Evolutionary conservation across 2,329 filamentous ascomycete genomes (phyloP), one percentile per base, ranked within the genome.

Genomic region (Phyllosticta paracitricarpa): DNA sequence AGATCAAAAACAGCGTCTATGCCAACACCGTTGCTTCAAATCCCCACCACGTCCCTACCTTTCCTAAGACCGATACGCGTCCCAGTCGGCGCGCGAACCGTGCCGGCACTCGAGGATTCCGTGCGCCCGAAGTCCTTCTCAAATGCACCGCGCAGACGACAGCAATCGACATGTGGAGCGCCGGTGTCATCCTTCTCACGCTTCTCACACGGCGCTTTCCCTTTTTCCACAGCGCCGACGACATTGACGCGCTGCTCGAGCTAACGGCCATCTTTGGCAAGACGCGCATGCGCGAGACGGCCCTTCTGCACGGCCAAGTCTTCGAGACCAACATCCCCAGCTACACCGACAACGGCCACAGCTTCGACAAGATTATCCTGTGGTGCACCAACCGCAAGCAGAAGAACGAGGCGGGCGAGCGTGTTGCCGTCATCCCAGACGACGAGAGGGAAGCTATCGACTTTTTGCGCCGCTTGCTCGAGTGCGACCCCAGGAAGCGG

Each of bases 151-250:
- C 91, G 65, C 94, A 99, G 73, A 95, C 88, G 3, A 93, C 89
- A 53, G 72, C 93, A 67, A 94, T 99, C 67, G 94, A 99, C 72
- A 88, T 99, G 66, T 99, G 94, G 94, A 96, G 91, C 25, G 92
- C 88, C 0, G 94, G 94, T 52, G 92, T 99, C n/a, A 96, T 99
- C 61, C 82, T 99, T 2, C 80, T 99, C n/a, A 99, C 94, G 0
- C 88, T 99, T 65, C 80, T 99, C 14, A 93, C 89, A 51, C 88
- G 89, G 61, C 86, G 94, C 3, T 99, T 99, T 69, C 94, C 94
- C 1, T 99, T 99, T 76, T 99, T 99, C 81, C 97, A 99, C 76
- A 96, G 90, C 54, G 88, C 91, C n/a, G 94, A 99, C 72, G 94
- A 99, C 69, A 89, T 99, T 56, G 94, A 99, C 71, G 94, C 94